Conservation (phyloP, 352 stramenopile species). For the Pythium phragmiticola region DNA sequence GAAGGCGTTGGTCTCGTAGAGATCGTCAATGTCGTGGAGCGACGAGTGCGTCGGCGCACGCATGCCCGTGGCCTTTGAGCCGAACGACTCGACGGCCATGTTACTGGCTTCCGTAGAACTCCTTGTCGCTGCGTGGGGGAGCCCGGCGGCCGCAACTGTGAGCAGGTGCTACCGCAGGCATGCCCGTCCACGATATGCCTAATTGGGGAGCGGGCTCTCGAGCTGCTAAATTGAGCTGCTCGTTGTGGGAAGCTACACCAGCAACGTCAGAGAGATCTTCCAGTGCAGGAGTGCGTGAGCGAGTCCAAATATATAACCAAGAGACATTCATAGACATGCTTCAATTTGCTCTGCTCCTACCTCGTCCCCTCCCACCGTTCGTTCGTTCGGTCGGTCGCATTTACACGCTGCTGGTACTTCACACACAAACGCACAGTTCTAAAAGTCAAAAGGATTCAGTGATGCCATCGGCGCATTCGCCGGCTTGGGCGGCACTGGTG, state of each 20-base stretch:
- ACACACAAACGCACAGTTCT: slow-evolving; percentile 20
- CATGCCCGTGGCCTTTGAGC: not conserved
- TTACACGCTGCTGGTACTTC: not conserved
- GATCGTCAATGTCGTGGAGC: slow-evolving; percentile 66
- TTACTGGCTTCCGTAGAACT: not conserved
- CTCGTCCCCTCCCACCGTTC: not conserved
- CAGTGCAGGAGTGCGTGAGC: not conserved
- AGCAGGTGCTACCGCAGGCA: too few relatives aligned
- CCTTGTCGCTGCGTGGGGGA: too few relatives aligned
- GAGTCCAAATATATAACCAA: not conserved
- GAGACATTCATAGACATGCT: slow-evolving; percentile 13
- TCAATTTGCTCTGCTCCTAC: slow-evolving; percentile 4
- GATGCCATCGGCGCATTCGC: slow-evolving; percentile 20
- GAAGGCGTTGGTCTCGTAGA: slow-evolving; percentile 81
- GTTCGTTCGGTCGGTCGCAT: not conserved
- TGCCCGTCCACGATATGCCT: too few relatives aligned
- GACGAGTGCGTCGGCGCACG: slow-evolving; percentile 27
- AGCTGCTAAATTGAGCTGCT: too few relatives aligned
- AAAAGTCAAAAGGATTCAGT: slow-evolving; percentile 38
- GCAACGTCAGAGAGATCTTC: slow-evolving; percentile 6
- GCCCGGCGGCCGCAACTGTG: too few relatives aligned
- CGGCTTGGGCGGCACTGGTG: slow-evolving; percentile 14
- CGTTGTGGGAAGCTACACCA: not conserved
- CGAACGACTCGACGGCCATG: slow-evolving; percentile 15
- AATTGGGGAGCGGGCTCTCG: too few relatives aligned